Base-by-base conservation (phyloP, 164 flowering plant genomes). In the Dillenia turbinata region DNA sequence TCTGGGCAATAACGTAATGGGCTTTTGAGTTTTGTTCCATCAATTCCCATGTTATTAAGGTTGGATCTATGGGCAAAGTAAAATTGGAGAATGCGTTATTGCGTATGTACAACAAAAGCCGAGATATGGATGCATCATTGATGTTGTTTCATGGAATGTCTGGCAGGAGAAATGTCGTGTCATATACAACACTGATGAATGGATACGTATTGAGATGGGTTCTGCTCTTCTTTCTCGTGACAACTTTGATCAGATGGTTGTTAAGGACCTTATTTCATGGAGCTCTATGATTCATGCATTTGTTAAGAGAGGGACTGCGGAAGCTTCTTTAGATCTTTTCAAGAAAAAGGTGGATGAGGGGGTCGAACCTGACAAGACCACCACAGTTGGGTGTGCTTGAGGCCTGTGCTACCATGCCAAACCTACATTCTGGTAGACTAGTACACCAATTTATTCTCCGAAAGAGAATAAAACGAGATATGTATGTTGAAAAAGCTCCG, bases 211-310 rank as follows among this genome's bases (percentile, higher is more conserved):
- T n/a, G 75, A 65, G 43, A 62, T 63, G 62, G 76, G 74, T 12
- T 48, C 58, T 43, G 45, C 69, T 26, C 72, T 71, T 48, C 26
- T 55, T 47, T 76, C 78, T 74, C 67, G 72, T 12, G 48, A 16
- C 9, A 44, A 70, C 13, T 78, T 71, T 65, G 68, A 74, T 57
- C 49, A 54, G 26, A 67, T 75, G 57, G 59, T 19, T 15, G 52
- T 50, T 22, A 74, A 63, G 24, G 78, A 78, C 57, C 9, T 55
- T 6, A 64, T 69, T 61, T 46, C 67, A 44, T 78, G 78, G 81
- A 72, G 69, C 45, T 69, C 72, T 7, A 69, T 71, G 70, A 67
- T 78, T 56, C 58, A 63, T 57, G 78, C 56, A 9, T 71, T 71
- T 59, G 64, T 66, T 47, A 72, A 66, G 58, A 69, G 48, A 33